These are phyloP conservation scores for Zymoseptoria crescenta DNA, from an alignment of 2,329 filamentous ascomycete species.

Conservation along the genomic window DNA sequence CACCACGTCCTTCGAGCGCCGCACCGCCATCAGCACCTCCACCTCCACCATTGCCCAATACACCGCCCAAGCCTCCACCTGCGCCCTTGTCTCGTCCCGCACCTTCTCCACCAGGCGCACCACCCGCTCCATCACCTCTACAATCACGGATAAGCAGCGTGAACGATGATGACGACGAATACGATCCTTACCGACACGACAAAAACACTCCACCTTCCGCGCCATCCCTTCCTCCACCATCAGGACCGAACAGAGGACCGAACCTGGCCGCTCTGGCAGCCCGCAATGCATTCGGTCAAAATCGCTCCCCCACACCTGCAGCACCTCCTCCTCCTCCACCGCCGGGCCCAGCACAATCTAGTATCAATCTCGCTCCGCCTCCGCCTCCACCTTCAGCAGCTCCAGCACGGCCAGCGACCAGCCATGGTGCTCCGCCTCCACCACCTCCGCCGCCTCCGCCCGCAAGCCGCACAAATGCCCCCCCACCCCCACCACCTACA, in stretches of 20 bases:
- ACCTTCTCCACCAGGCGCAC: conserved; percentile 26
- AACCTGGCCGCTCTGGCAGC: conserved; percentile 54
- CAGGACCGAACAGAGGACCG: conserved; percentile 32
- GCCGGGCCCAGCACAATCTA: conserved; percentile 29
- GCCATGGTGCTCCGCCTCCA: conserved; percentile 32
- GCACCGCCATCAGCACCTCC: conserved; percentile 57
- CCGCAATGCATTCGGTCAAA: conserved; percentile 44
- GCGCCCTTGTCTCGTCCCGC: conserved; percentile 4
- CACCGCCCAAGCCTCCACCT: conserved; percentile 11
- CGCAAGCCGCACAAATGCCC: conserved; percentile 3
- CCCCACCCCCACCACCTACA: not conserved
- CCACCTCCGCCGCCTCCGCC: conserved; percentile 33
- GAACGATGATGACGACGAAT: conserved; percentile 14
- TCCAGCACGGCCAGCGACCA: conserved; percentile 29
- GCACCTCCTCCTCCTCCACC: conserved; percentile 31
- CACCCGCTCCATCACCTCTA: conserved; percentile 48
- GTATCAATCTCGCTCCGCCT: not conserved
- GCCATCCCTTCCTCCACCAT: conserved; percentile 37
- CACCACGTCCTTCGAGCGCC: conserved; percentile 41
- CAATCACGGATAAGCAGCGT: conserved; percentile 10
- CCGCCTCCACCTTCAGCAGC: conserved; percentile 25
- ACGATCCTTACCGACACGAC: conserved; percentile 17
- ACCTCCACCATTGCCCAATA: conserved; percentile 31
- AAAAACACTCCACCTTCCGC: conserved; percentile 48
- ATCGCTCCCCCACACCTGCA: conserved; percentile 29